A percentile compares a stretch with the other conserved stretches of the same genome.
These are phyloP conservation scores for Lasiosphaeria hispida DNA, from an alignment of 495 filamentous ascomycete species.

Conservation along the genomic window DNA sequence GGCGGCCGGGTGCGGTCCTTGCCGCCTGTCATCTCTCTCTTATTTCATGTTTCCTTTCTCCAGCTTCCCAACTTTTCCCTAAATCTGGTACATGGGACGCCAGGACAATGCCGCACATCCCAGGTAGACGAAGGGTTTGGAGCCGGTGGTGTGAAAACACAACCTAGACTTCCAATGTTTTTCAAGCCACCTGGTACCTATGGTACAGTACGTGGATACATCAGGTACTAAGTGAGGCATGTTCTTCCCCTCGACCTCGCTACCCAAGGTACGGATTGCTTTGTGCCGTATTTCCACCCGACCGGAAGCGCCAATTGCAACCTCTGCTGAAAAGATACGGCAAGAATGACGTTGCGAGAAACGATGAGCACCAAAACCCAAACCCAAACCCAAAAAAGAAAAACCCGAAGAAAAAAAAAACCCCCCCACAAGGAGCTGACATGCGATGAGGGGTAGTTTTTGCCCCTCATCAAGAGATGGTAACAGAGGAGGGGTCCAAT, in stretches of 20 bases:
- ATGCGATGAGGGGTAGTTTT: background rate
- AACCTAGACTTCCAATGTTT: background rate
- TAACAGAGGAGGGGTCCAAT: background rate
- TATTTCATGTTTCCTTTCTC: background rate
- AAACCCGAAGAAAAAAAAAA: background rate
- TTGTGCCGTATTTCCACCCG: too few species aligned
- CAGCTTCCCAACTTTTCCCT: background rate
- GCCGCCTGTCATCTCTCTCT: background rate
- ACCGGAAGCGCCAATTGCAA: slow-evolving; percentile 2
- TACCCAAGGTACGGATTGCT: too few species aligned
- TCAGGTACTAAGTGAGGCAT: too few species aligned
- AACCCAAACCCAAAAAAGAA: too few species aligned
- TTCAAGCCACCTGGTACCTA: background rate
- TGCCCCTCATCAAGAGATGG: background rate
- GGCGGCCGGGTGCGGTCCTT: slow-evolving; percentile 5
- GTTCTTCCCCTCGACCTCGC: too few species aligned
- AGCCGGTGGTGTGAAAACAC: too few species aligned
- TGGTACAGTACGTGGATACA: too few species aligned
- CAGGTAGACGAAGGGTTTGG: too few species aligned
- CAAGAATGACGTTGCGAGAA: slow-evolving; percentile 17
- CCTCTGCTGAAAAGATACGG: background rate
- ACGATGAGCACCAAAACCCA: too few species aligned
- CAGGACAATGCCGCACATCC: too few species aligned
- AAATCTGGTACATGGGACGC: background rate
- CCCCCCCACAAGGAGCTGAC: slow-evolving; percentile 1